phyloP scores from a whole-genome alignment of 202 grass and related monocot genomes.

The Sporobolus alterniflorus region DNA sequence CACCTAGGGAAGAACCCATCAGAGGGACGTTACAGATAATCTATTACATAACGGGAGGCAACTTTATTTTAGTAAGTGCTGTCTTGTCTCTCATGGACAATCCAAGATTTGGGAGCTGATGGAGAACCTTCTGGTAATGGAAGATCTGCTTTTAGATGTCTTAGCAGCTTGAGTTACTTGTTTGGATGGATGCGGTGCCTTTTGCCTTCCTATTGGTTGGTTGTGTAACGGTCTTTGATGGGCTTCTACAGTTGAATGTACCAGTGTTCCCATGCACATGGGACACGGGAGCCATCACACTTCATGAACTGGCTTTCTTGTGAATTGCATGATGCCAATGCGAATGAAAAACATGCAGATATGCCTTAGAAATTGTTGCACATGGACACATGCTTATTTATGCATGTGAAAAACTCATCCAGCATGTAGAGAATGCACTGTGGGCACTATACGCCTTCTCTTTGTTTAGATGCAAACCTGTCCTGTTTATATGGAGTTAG shows the following conservation, averaged over 20 bases:
- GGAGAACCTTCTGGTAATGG: background rate
- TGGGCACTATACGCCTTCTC: background rate
- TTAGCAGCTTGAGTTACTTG: background rate
- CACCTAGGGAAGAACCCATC: no score
- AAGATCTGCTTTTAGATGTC: conserved; percentile 11
- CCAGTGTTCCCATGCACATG: background rate
- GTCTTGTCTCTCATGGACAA: background rate
- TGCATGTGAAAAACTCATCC: background rate
- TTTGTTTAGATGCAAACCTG: conserved; percentile 19
- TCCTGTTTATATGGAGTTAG: background rate
- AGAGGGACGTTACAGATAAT: background rate
- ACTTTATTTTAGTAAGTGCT: background rate
- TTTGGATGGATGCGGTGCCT: conserved; percentile 10
- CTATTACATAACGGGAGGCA: background rate
- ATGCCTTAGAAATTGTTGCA: background rate
- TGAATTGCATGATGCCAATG: background rate
- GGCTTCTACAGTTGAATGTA: background rate
- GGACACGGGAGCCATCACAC: background rate
- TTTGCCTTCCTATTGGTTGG: conserved; percentile 7
- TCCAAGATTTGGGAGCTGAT: conserved; percentile 4
- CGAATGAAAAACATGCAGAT: background rate
- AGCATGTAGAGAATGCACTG: background rate
- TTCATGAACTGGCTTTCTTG: background rate
- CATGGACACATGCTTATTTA: background rate
- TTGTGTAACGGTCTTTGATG: background rate